Conservation (phyloP, 1,284 basidiomycete species). For the Heterobasidion annosum region DNA sequence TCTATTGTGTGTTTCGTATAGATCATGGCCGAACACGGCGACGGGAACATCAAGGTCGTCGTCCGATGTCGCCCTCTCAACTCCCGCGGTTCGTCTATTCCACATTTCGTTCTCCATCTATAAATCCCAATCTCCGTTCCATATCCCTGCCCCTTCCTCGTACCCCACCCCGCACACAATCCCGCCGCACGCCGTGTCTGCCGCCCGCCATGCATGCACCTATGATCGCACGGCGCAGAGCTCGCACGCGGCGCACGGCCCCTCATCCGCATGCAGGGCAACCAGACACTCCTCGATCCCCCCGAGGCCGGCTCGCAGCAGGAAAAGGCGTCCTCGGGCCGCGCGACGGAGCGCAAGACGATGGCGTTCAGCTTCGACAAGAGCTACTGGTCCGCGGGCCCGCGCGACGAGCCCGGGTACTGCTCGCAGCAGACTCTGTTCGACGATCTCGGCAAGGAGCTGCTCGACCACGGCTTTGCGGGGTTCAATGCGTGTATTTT, state of each 20-base stretch:
- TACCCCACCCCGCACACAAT: neutral
- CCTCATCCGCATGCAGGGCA: conserved; percentile 89
- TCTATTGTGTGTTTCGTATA: neutral
- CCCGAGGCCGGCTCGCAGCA: conserved; percentile 70
- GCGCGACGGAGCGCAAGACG: conserved; percentile 80
- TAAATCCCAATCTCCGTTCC: conserved; percentile 5
- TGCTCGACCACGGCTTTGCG: conserved; percentile 90
- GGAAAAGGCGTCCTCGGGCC: conserved; percentile 27
- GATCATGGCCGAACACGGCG: conserved; percentile 54
- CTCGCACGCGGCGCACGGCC: conserved; percentile 84
- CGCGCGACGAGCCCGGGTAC: conserved; percentile 79
- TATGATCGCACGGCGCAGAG: conserved; percentile 38
- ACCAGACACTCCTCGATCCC: conserved; percentile 84
- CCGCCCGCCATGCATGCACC: conserved; percentile 4
- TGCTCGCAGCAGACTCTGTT: conserved; percentile 93
- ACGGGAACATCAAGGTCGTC: conserved; percentile 93
- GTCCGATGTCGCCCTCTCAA: conserved; percentile 96
- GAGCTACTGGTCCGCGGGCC: conserved; percentile 91
- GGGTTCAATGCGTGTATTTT: conserved; percentile 98
- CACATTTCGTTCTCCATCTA: conserved; percentile 4
- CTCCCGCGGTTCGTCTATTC: conserved; percentile 61
- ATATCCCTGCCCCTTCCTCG: neutral
- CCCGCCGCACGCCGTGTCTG: neutral
- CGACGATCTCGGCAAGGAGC: conserved; percentile 89
- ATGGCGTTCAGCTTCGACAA: conserved; percentile 93